phyloP scores from a whole-genome alignment of 2,329 filamentous ascomycete genomes.

The Curvularia sp. region DNA sequence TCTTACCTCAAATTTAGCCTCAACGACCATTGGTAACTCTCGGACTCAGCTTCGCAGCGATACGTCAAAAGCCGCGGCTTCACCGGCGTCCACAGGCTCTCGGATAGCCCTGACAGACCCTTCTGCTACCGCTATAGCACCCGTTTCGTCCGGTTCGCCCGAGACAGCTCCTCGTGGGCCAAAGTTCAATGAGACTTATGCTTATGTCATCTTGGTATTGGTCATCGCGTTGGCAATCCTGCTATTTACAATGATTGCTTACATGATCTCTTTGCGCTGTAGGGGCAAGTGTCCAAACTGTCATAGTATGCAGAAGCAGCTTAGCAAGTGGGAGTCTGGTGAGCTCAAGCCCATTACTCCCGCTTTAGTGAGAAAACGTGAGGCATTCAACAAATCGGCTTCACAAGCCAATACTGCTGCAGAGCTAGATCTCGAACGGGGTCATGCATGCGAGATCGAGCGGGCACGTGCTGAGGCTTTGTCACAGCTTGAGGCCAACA shows the following conservation, averaged over 20 bases:
- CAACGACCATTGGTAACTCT: neutral
- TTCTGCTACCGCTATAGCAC: neutral
- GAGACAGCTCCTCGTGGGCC: neutral
- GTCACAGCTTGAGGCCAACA: neutral
- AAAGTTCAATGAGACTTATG: constrained; percentile 14
- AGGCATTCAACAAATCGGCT: constrained; percentile 1
- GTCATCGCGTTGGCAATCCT: constrained; percentile 10
- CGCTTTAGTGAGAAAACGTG: constrained; percentile 13
- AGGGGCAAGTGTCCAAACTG: constrained; percentile 19
- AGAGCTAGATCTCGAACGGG: constrained; percentile 10
- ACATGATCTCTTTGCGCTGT: constrained; percentile 15
- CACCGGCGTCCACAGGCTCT: neutral
- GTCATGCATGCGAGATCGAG: neutral
- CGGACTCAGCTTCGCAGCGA: neutral
- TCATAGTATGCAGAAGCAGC: constrained; percentile 3
- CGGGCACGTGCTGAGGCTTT: neutral
- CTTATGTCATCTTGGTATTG: constrained; percentile 2
- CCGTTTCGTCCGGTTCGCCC: neutral
- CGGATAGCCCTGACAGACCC: neutral
- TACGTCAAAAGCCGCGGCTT: neutral
- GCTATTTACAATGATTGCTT: constrained; percentile 4
- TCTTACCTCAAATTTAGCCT: neutral
- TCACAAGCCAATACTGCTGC: neutral
- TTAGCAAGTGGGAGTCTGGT: constrained; percentile 19
- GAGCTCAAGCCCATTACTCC: constrained; percentile 19